Conservation (phyloP, 192 early-diverging fungal genomes). For the Rhizophagus prolifer region DNA sequence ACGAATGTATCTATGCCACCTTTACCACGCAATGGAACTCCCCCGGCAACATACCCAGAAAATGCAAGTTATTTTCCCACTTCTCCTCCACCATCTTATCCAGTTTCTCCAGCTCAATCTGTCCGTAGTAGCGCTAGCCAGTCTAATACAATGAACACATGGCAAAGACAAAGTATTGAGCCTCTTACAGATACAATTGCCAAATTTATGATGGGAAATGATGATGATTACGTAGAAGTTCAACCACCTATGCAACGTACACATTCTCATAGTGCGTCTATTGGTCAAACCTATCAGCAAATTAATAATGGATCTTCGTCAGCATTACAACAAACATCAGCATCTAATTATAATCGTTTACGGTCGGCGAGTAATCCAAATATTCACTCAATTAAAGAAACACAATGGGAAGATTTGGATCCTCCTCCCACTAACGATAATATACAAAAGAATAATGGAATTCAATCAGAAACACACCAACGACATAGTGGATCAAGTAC, state of each 20-base stretch:
- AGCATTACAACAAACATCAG: neutral
- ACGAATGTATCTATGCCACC: slow-evolving; percentile 42
- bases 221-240: slow-evolving; percentile 28
- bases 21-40: slow-evolving; percentile 30
- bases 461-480: slow-evolving; percentile 15
- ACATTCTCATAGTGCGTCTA: slow-evolving; percentile 29
- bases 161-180: slow-evolving; percentile 47
- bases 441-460: slow-evolving; percentile 35
- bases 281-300: slow-evolving; percentile 24
- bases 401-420: slow-evolving; percentile 35
- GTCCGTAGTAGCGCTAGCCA: slow-evolving; percentile 36
- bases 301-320: slow-evolving; percentile 10
- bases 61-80: slow-evolving; percentile 43
- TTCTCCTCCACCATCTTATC: slow-evolving; percentile 57
- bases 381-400: slow-evolving; percentile 46
- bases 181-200: slow-evolving; percentile 54
- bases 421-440: slow-evolving; percentile 35
- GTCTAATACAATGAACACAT: slow-evolving; percentile 16
- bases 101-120: slow-evolving; percentile 48
- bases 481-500: slow-evolving; percentile 23
- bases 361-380: slow-evolving; percentile 61
- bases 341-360: slow-evolving; percentile 33
- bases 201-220: slow-evolving; percentile 51
- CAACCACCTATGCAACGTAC: slow-evolving; percentile 38
- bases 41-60: too few relatives aligned